Conservation (phyloP, 306 rosid genomes). For the Gleditsia sinensis region DNA sequence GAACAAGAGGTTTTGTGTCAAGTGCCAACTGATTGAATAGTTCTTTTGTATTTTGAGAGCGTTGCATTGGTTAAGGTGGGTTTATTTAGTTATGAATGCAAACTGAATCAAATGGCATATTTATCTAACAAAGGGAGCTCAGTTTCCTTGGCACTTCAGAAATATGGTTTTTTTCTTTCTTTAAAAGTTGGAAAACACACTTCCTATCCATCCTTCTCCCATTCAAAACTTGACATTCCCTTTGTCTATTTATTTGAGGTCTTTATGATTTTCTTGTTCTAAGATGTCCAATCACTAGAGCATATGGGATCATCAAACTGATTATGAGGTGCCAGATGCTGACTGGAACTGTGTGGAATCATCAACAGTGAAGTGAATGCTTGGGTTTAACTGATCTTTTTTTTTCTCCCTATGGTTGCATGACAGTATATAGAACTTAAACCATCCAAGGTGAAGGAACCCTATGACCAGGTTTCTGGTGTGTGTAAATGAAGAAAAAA, state of each 20-base stretch:
- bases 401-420: background rate
- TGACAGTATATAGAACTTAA: background rate
- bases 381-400: background rate
- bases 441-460: background rate
- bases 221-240: background rate
- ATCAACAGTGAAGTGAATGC: background rate
- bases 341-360: background rate
- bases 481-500: background rate
- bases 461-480: background rate
- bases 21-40: background rate
- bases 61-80: background rate
- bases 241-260: background rate
- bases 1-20: background rate
- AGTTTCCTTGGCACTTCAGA: background rate
- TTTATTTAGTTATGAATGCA: constrained; percentile 5
- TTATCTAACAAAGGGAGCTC: constrained; percentile 6
- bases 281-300: background rate
- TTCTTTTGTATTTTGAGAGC: background rate
- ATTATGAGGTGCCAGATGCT: background rate
- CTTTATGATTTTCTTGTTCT: background rate
- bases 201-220: constrained; percentile 21
- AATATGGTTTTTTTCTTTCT: background rate
- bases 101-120: background rate
- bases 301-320: background rate
- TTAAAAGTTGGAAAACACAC: constrained; percentile 1